Evolutionary conservation across 805 yeast species (phyloP).

Genomic region (Saccharomycopsis babjevae): DNA sequence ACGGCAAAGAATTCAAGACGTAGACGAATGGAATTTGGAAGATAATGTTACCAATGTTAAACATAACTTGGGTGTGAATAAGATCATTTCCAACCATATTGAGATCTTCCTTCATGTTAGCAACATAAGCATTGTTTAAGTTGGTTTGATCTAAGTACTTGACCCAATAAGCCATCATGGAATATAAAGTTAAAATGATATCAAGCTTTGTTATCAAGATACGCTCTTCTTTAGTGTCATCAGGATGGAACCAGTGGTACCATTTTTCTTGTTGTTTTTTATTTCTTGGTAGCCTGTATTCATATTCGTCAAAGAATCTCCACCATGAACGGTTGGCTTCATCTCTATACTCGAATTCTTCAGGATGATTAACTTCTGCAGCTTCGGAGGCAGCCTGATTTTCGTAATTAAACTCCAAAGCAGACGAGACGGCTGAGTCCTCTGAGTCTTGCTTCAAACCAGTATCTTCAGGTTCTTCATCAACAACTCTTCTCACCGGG

Average conservation of each 20-base stretch:
- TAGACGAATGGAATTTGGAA: constrained; percentile 58
- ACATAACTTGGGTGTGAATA: constrained; percentile 48
- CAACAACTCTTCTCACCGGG: constrained; percentile 5
- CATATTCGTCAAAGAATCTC: constrained; percentile 47
- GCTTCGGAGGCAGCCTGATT: background rate
- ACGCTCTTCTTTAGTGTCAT: constrained; percentile 33
- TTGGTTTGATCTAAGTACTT: constrained; percentile 55
- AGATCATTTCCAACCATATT: constrained; percentile 53
- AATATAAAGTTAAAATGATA: constrained; percentile 40
- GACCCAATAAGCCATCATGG: constrained; percentile 58
- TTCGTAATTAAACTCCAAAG: background rate
- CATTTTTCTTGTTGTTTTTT: constrained; percentile 29
- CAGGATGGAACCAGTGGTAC: constrained; percentile 36
- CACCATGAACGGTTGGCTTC: constrained; percentile 34
- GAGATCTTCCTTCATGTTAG: constrained; percentile 49
- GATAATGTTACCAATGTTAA: constrained; percentile 46
- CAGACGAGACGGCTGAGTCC: background rate
- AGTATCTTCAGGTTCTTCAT: background rate
- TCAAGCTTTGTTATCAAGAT: constrained; percentile 44
- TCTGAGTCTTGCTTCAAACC: background rate
- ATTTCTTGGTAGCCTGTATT: constrained; percentile 37
- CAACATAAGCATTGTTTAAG: constrained; percentile 53
- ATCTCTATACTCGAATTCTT: constrained; percentile 27
- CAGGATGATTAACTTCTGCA: constrained; percentile 1
- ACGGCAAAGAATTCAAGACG: constrained; percentile 43